These are phyloP conservation scores for Ascosphaera apis DNA, from an alignment of 2,329 filamentous ascomycete species.

Conservation along the genomic window DNA sequence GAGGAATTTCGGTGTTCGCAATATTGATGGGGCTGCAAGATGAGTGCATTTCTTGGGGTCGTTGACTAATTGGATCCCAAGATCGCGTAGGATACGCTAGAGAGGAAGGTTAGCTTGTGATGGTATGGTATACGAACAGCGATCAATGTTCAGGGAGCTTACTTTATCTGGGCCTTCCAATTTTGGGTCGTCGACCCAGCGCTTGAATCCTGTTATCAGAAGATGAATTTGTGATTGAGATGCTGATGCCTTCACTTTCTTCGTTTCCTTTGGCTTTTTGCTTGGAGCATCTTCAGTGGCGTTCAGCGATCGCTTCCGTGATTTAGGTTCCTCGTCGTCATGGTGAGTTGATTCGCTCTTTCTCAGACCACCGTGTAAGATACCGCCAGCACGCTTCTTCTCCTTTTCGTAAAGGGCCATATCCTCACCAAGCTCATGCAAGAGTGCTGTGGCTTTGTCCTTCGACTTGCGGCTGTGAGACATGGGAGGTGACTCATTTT, in stretches of 20 bases:
- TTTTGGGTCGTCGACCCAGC: conserved; percentile 51
- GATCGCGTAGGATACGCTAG: conserved; percentile 55
- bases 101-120: conserved; percentile 1
- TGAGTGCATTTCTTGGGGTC: conserved; percentile 60
- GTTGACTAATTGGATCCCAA: conserved; percentile 61
- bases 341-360: conserved; percentile 15
- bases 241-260: conserved; percentile 37
- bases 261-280: conserved; percentile 29
- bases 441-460: conserved; percentile 50
- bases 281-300: conserved; percentile 25
- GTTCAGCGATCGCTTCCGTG: conserved; percentile 21
- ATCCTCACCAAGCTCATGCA: conserved; percentile 60
- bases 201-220: conserved; percentile 60
- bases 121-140: conserved; percentile 3
- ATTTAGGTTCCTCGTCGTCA: conserved; percentile 12
- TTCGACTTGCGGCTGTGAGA: conserved; percentile 73
- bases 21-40: conserved; percentile 63
- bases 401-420: conserved; percentile 86
- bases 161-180: conserved; percentile 66
- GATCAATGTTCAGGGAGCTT: conserved; percentile 4
- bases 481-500: conserved; percentile 60
- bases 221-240: conserved; percentile 50
- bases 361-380: conserved; percentile 33
- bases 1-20: conserved; percentile 86
- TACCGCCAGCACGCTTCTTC: conserved; percentile 53